Base-by-base conservation (phyloP, 1,139 yeast species). In the Debaryomyces sp. region DNA sequence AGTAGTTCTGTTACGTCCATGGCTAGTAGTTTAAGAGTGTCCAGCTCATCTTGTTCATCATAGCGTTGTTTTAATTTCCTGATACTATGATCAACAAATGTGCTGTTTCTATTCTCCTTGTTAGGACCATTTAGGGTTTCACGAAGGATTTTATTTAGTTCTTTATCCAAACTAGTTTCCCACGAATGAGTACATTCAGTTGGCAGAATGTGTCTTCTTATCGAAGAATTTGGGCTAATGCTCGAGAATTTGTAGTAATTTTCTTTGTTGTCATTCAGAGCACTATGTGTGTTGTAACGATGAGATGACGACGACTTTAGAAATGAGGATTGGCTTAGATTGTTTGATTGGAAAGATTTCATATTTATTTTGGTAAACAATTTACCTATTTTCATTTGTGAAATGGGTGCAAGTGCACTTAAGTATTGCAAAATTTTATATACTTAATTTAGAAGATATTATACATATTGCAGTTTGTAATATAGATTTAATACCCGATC, bases 151-250 rank as follows among this genome's bases (percentile, higher is more conserved):
- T 43, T 48, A 35, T 43, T 45, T 5, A 48, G 41, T 33, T 48
- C 51, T 23, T 40, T 34, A 30, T 45, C 51, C 21, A 48, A 39
- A 13, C 43, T 40, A 12, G 26, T 34, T 17, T 45, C 47, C 43
- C 40, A 38, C 6, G 23, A 18, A 6, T 21, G 5, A 6, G 40
- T 30, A 22, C 27, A 18, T 9, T 34, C 22, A 9, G 22, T 29
- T 5, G 30, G 23, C 29, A 23, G 18, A 15, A 23, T 23, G 21
- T 35, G 27, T 26, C 41, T 45, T 17, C 24, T 44, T 22, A 40
- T 34, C 6, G 44, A 38, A 9, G 47, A 34, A 41, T 21, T 29
- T 18, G 47, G 30, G 4, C 39, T 10, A 21, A 38, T 27, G n/a
- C 24, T 38, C 12, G 42, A 22, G 30, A 26, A 35, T 7, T 43